phyloP scores from a whole-genome alignment of 1,284 basidiomycete genomes.

The Ganoderma lucidum region DNA sequence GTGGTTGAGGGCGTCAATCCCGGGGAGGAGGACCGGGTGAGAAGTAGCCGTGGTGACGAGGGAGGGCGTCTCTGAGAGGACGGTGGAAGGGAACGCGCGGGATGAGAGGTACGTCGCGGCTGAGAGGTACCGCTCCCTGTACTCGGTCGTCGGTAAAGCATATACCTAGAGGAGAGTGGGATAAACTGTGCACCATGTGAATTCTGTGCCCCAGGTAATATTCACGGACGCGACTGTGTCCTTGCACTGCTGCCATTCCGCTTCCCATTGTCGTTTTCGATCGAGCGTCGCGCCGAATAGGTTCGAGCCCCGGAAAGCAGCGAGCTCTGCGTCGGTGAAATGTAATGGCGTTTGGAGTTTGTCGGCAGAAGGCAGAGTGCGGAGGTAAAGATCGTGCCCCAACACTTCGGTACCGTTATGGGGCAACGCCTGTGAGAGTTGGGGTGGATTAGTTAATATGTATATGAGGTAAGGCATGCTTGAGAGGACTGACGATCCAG shows the following conservation, averaged over 20 bases:
- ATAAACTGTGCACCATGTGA: slow-evolving; percentile 68
- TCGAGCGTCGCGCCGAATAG: slow-evolving; percentile 77
- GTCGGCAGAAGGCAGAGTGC: slow-evolving; percentile 65
- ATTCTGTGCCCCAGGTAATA: slow-evolving; percentile 53
- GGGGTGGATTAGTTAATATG: background rate
- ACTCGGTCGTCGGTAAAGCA: background rate
- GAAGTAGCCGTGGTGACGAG: slow-evolving; percentile 59
- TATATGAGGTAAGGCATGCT: slow-evolving; percentile 27
- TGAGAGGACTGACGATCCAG: slow-evolving; percentile 55
- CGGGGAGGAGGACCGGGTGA: slow-evolving; percentile 85
- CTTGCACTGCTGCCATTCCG: slow-evolving; percentile 65
- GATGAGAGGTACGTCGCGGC: slow-evolving; percentile 84
- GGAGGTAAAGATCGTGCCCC: slow-evolving; percentile 69
- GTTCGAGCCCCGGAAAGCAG: slow-evolving; percentile 78
- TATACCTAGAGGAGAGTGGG: no score
- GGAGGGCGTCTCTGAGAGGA: slow-evolving; percentile 67
- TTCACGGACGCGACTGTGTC: slow-evolving; percentile 48
- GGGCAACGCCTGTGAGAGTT: slow-evolving; percentile 8
- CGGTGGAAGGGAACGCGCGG: slow-evolving; percentile 85
- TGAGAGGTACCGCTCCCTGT: slow-evolving; percentile 75
- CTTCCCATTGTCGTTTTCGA: slow-evolving; percentile 62
- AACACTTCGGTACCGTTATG: slow-evolving; percentile 42
- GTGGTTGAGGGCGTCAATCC: slow-evolving; percentile 88
- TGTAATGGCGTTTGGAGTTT: slow-evolving; percentile 80
- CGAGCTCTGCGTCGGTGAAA: slow-evolving; percentile 70